phyloP scores from a whole-genome alignment of 768 basidiomycete species.

The Suillus variegatus region DNA sequence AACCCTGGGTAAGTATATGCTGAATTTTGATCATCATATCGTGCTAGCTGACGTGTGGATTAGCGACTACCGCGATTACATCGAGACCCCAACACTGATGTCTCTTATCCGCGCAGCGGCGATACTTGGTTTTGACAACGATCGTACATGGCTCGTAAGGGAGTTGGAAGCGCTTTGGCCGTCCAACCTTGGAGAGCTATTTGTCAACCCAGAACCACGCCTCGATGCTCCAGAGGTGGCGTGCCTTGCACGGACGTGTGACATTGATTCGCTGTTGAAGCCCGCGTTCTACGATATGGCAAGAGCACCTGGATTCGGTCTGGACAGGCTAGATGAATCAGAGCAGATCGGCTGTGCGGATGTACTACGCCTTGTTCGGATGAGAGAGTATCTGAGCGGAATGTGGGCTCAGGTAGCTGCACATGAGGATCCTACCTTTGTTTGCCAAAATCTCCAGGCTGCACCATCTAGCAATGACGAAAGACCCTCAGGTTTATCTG shows the following conservation, averaged over 20 bases:
- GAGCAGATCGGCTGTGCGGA: not conserved
- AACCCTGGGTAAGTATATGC: constrained; percentile 6
- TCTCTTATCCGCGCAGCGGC: constrained; percentile 38
- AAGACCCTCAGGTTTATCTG: not conserved
- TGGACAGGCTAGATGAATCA: not conserved
- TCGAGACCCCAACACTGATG: constrained; percentile 30
- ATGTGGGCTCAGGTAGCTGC: constrained; percentile 21
- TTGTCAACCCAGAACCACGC: not conserved
- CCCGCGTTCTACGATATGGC: constrained; percentile 42
- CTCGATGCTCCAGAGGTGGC: constrained; percentile 33
- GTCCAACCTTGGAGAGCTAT: constrained; percentile 17
- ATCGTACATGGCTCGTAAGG: constrained; percentile 29
- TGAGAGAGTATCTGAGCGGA: constrained; percentile 22
- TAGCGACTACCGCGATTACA: constrained; percentile 24
- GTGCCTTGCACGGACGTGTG: constrained; percentile 29
- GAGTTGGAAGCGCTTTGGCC: constrained; percentile 35
- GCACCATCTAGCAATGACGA: not conserved
- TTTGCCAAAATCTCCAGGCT: not conserved
- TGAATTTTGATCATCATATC: not conserved
- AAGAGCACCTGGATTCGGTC: constrained; percentile 23
- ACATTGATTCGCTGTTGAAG: constrained; percentile 31
- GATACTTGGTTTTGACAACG: constrained; percentile 31
- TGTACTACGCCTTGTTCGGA: constrained; percentile 12
- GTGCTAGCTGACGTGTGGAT: constrained; percentile 10
- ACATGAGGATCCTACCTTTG: not conserved